phyloP scores from a whole-genome alignment of 2,329 filamentous ascomycete genomes.

The Fusarium palustre region DNA sequence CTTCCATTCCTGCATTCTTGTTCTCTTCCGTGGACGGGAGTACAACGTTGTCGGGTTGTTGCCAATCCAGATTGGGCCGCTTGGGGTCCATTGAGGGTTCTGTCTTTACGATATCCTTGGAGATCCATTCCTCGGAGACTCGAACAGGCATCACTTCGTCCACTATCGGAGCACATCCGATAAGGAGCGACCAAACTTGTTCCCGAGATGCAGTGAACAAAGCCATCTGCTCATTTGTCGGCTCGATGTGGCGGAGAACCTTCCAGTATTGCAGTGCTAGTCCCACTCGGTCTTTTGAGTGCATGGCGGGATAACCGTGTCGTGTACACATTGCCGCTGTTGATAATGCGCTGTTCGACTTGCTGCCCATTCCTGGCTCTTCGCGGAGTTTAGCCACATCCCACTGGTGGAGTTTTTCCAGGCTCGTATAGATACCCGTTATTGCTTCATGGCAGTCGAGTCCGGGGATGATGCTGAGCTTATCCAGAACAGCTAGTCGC shows the following conservation, averaged over 20 bases:
- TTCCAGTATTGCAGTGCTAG: constrained; percentile 84
- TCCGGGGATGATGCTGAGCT: constrained; percentile 73
- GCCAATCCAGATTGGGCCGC: constrained; percentile 73
- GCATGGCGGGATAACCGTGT: constrained; percentile 78
- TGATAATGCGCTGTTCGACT: constrained; percentile 62
- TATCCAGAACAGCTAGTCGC: constrained; percentile 75
- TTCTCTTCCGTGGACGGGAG: constrained; percentile 61
- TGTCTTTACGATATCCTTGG: constrained; percentile 71
- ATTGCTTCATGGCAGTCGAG: constrained; percentile 84
- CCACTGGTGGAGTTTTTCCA: constrained; percentile 76
- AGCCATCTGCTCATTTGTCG: constrained; percentile 52
- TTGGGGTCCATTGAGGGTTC: constrained; percentile 57
- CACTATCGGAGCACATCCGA: constrained; percentile 70
- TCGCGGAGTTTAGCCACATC: constrained; percentile 71
- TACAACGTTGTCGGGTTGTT: constrained; percentile 75
- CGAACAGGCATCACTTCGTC: constrained; percentile 67
- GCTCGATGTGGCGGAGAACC: constrained; percentile 64
- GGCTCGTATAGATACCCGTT: constrained; percentile 76
- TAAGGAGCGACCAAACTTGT: constrained; percentile 73
- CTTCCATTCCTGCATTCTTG: constrained; percentile 64
- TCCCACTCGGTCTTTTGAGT: constrained; percentile 74
- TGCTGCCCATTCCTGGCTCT: constrained; percentile 58
- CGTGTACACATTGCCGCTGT: constrained; percentile 74
- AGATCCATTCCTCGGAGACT: constrained; percentile 80
- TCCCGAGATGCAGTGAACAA: constrained; percentile 56